Conservation (phyloP, 305 asterid species). For the Lippia alba region DNA sequence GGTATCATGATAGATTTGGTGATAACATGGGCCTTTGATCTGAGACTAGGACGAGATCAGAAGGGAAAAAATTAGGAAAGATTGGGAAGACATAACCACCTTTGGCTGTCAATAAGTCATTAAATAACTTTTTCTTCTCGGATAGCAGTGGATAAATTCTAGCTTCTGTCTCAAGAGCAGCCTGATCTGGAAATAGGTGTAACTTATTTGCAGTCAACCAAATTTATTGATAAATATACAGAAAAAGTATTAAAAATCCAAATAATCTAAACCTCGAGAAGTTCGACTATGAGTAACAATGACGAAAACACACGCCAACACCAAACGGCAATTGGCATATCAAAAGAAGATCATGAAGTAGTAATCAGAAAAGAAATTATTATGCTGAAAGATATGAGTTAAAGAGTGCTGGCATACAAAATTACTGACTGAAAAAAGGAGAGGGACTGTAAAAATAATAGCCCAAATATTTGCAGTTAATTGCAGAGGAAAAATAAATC, state of each 20-base stretch:
- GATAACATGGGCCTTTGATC: slow-evolving; percentile 23
- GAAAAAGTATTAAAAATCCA: not conserved
- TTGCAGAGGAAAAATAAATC: slow-evolving; percentile 23
- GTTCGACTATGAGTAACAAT: slow-evolving; percentile 11
- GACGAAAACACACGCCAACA: slow-evolving; percentile 20
- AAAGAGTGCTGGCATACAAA: slow-evolving; percentile 29
- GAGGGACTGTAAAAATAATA: slow-evolving; percentile 25
- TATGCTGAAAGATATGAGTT: slow-evolving; percentile 29
- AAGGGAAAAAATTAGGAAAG: slow-evolving; percentile 22
- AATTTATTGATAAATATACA: slow-evolving; percentile 10
- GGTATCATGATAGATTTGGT: slow-evolving; percentile 24
- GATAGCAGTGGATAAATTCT: slow-evolving; percentile 79
- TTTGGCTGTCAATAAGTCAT: slow-evolving; percentile 89
- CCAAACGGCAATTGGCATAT: slow-evolving; percentile 23
- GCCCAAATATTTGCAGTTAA: slow-evolving; percentile 11
- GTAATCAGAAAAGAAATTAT: slow-evolving; percentile 23
- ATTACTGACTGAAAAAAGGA: slow-evolving; percentile 22
- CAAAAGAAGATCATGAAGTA: slow-evolving; percentile 26
- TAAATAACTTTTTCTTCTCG: slow-evolving; percentile 89
- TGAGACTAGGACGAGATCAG: slow-evolving; percentile 14
- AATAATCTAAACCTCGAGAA: slow-evolving; percentile 33
- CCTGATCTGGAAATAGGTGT: slow-evolving; percentile 74
- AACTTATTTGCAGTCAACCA: slow-evolving; percentile 36
- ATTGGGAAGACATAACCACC: slow-evolving; percentile 53
- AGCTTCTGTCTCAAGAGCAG: slow-evolving; percentile 93